Evolutionary conservation across 208 protist species (phyloP).

Genomic region (Blechomonas ayalai): DNA sequence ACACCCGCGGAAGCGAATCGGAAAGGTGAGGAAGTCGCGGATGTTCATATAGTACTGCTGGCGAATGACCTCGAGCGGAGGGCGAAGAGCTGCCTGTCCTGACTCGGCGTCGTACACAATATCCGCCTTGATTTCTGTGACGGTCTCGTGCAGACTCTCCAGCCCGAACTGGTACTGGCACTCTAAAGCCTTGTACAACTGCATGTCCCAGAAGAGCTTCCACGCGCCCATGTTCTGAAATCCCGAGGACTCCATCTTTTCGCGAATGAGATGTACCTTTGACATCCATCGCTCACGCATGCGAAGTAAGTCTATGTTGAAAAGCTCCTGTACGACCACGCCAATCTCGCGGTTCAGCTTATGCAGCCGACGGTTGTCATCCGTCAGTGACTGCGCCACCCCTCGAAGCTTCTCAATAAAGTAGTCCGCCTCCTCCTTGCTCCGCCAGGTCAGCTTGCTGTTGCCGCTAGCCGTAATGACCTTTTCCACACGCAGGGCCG

Average conservation of each 20-base stretch:
- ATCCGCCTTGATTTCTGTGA: constrained; percentile 90
- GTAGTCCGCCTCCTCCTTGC: constrained; percentile 60
- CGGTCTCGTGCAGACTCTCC: constrained; percentile 88
- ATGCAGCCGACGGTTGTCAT: constrained; percentile 92
- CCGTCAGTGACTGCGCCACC: constrained; percentile 78
- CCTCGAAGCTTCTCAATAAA: constrained; percentile 82
- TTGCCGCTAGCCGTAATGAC: constrained; percentile 82
- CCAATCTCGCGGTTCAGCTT: constrained; percentile 86
- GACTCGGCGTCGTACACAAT: constrained; percentile 85
- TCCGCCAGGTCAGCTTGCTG: constrained; percentile 81
- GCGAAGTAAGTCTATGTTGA: constrained; percentile 89
- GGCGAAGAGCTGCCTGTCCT: constrained; percentile 73
- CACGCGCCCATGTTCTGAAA: constrained; percentile 91
- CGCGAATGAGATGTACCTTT: constrained; percentile 78
- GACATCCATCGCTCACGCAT: constrained; percentile 91
- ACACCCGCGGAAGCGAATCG: constrained; percentile 88
- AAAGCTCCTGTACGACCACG: constrained; percentile 78
- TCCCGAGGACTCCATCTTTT: constrained; percentile 79
- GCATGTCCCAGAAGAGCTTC: constrained; percentile 96
- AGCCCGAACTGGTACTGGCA: constrained; percentile 92
- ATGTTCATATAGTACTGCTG: constrained; percentile 93
- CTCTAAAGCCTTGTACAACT: constrained; percentile 97
- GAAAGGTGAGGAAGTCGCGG: constrained; percentile 93
- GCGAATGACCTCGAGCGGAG: constrained; percentile 88
- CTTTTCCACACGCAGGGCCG: constrained; percentile 84